phyloP scores from a whole-genome alignment of 441 rosid species.

The Populus hybrid region DNA sequence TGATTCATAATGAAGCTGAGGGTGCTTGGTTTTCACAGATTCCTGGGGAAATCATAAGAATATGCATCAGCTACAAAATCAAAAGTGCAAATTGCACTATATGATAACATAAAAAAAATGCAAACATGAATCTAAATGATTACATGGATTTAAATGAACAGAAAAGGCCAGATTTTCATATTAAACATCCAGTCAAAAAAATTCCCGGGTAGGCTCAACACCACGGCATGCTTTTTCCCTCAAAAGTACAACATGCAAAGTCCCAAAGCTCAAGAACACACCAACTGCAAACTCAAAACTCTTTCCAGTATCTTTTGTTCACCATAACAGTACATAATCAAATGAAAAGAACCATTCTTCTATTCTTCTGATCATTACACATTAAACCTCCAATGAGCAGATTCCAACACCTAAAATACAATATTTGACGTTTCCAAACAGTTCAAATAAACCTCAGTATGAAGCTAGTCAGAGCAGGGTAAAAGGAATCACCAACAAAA shows the following conservation, averaged over 20 bases:
- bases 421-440: neutral
- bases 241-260: neutral
- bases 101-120: neutral
- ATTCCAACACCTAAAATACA: neutral
- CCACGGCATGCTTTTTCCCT: neutral
- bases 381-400: neutral
- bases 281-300: neutral
- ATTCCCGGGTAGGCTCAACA: neutral
- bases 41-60: constrained; percentile 41
- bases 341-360: neutral
- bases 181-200: neutral
- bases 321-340: neutral
- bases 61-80: neutral
- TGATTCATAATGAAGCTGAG: constrained; percentile 96
- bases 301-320: neutral
- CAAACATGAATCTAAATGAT: neutral
- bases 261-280: neutral
- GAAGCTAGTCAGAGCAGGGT: neutral
- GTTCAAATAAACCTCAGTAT: neutral
- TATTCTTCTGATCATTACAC: neutral
- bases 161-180: neutral
- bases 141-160: neutral
- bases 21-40: constrained; percentile 81
- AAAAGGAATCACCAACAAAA: neutral
- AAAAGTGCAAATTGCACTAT: neutral